Evolutionary conservation across 345 rosid species (phyloP).

Genomic region (Draba incana): DNA sequence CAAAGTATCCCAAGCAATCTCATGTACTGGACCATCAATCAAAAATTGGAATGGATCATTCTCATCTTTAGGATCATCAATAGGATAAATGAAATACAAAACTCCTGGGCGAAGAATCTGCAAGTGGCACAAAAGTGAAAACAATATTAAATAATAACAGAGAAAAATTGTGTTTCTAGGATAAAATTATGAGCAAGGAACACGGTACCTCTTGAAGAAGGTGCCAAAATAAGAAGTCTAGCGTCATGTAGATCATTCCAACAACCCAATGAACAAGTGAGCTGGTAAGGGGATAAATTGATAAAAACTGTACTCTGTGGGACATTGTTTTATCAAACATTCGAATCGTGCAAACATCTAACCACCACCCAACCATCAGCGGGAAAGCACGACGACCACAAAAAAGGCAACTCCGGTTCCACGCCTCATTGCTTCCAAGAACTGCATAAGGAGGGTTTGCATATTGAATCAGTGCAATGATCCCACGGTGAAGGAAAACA

Average conservation of each 20-base stretch:
- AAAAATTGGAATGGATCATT: slow-evolving; percentile 60
- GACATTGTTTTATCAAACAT: slow-evolving; percentile 97
- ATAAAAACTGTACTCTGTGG: slow-evolving; percentile 77
- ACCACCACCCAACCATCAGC: slow-evolving; percentile 99
- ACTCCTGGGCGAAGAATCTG: slow-evolving; percentile 96
- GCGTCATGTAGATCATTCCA: slow-evolving; percentile 81
- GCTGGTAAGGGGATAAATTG: slow-evolving; percentile 89
- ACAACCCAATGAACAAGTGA: slow-evolving; percentile 97
- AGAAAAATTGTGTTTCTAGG: background rate
- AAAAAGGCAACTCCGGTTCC: slow-evolving; percentile 99
- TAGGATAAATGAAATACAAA: slow-evolving; percentile 88
- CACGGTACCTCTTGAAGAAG: slow-evolving; percentile 97
- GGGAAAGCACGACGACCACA: slow-evolving; percentile 90
- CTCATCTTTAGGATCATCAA: slow-evolving; percentile 89
- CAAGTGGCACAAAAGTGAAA: slow-evolving; percentile 23
- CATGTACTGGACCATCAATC: slow-evolving; percentile 98
- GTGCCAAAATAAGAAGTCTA: slow-evolving; percentile 21
- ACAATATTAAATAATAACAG: slow-evolving; percentile 6
- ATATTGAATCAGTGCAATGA: slow-evolving; percentile 81
- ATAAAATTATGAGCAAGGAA: slow-evolving; percentile 1
- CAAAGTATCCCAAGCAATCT: slow-evolving; percentile 90
- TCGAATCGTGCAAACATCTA: slow-evolving; percentile 89
- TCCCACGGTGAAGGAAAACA: slow-evolving; percentile 77
- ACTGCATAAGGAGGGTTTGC: slow-evolving; percentile 89
- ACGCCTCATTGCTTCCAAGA: slow-evolving; percentile 96